These are phyloP conservation scores for Smithsoniella earleae DNA, from an alignment of 163 green algal genomes.

Conservation along the genomic window DNA sequence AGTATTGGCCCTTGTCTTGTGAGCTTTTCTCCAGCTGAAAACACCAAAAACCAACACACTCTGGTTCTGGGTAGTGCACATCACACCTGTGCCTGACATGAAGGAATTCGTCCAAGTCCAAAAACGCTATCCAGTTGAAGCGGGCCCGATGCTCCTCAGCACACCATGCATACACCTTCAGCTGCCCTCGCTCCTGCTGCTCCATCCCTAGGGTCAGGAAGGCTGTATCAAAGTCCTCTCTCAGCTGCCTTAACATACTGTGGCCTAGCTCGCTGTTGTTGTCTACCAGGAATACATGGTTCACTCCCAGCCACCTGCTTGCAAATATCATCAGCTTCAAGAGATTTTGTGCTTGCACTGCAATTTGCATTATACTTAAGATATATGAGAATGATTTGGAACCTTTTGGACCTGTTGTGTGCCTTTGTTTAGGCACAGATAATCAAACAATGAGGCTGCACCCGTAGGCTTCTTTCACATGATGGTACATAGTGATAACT, in stretches of 20 bases:
- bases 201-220: not conserved
- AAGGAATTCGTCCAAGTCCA: conserved; percentile 17
- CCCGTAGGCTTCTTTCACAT: not conserved
- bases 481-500: not conserved
- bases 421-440: not conserved
- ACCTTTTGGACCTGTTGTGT: too few species aligned
- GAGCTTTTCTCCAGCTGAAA: too few species aligned
- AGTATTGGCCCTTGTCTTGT: too few species aligned
- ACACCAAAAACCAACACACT: too few species aligned
- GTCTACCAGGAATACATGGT: conserved; percentile 4
- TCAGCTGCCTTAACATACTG: not conserved
- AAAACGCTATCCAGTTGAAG: conserved; percentile 18
- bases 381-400: too few species aligned
- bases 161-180: conserved; percentile 18
- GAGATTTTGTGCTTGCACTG: too few species aligned
- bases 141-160: not conserved
- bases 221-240: not conserved
- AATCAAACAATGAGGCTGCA: not conserved
- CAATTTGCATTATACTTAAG: too few species aligned
- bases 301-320: conserved; percentile 16
- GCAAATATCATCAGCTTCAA: not conserved
- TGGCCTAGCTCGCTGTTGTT: not conserved
- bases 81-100: too few species aligned
- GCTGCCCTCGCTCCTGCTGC: not conserved
- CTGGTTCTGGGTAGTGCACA: too few species aligned